Conservation (phyloP, 768 basidiomycete genomes). For the Trametes cinnabarina region DNA sequence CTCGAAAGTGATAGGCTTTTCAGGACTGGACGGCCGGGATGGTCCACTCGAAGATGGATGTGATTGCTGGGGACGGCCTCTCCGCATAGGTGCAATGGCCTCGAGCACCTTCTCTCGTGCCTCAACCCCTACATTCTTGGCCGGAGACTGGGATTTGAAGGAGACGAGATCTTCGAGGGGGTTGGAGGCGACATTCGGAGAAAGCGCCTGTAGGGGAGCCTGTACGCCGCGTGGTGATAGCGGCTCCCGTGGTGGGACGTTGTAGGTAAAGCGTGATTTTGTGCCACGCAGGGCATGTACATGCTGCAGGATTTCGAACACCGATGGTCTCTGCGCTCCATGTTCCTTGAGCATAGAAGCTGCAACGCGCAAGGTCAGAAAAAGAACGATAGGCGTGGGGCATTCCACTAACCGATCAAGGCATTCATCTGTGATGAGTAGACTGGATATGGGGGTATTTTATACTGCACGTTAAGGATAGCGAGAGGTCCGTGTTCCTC, state of each 20-base stretch:
- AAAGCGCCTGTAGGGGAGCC: conserved; percentile 25
- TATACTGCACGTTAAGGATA: conserved; percentile 95
- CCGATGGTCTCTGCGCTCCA: conserved; percentile 78
- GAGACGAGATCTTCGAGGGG: conserved; percentile 41
- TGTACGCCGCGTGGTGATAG: conserved; percentile 41
- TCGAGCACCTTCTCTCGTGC: conserved; percentile 77
- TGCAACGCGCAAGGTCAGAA: conserved; percentile 30
- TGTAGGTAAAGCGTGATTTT: conserved; percentile 75
- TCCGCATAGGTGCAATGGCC: conserved; percentile 75
- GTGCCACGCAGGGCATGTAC: conserved; percentile 89
- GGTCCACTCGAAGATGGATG: conserved; percentile 12
- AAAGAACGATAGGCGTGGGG: background rate
- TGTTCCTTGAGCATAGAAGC: conserved; percentile 93
- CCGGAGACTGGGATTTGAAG: conserved; percentile 34
- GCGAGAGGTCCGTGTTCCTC: conserved; percentile 97
- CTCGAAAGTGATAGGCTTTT: conserved; percentile 21
- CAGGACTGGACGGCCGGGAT: conserved; percentile 30
- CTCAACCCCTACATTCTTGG: conserved; percentile 55
- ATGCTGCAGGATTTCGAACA: conserved; percentile 80
- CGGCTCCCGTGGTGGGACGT: conserved; percentile 47
- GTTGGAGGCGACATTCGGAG: conserved; percentile 23
- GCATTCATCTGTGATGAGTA: conserved; percentile 83
- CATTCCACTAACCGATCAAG: conserved; percentile 63
- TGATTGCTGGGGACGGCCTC: conserved; percentile 51
- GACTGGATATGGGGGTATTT: conserved; percentile 82